phyloP scores from a whole-genome alignment of 495 filamentous ascomycete genomes.

The Trichoderma virens region DNA sequence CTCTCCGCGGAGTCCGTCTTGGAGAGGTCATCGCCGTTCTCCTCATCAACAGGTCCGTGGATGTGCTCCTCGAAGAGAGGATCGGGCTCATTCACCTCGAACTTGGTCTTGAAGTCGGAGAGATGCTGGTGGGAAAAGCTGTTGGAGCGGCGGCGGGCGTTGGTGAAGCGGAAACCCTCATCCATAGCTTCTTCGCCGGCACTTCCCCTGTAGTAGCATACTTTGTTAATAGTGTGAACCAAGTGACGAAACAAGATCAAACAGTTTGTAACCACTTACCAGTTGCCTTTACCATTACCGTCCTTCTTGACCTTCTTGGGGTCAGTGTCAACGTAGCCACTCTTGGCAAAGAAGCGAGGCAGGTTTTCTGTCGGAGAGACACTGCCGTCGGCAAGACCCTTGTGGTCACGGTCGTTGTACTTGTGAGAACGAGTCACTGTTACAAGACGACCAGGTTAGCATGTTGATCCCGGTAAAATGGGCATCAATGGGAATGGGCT shows the following conservation, averaged over 20 bases:
- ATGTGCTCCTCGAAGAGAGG: constrained; percentile 83
- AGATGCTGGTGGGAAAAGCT: constrained; percentile 56
- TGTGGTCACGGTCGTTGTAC: constrained; percentile 79
- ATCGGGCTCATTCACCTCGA: constrained; percentile 74
- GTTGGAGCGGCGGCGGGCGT: constrained; percentile 86
- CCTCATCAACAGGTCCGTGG: constrained; percentile 49
- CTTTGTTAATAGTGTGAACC: constrained; percentile 8
- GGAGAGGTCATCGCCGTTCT: constrained; percentile 36
- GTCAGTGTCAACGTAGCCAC: constrained; percentile 69
- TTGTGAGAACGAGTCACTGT: constrained; percentile 95
- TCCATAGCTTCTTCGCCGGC: constrained; percentile 78
- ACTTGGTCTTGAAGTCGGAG: constrained; percentile 76
- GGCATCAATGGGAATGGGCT: background rate
- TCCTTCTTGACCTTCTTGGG: constrained; percentile 97
- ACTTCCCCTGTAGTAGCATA: constrained; percentile 54
- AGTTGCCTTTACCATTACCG: constrained; percentile 86
- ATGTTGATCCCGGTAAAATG: background rate
- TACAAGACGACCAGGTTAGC: constrained; percentile 16
- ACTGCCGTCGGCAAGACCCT: constrained; percentile 54
- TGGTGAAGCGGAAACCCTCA: constrained; percentile 68
- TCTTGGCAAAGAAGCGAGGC: constrained; percentile 88
- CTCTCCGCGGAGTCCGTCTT: constrained; percentile 48
- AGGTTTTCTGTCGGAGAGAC: constrained; percentile 59
- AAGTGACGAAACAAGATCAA: too few species aligned
- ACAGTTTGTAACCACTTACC: too few species aligned